Evolutionary conservation across 129 eudicot genomes (phyloP).

Genomic region (Oenanthe sinensis): DNA sequence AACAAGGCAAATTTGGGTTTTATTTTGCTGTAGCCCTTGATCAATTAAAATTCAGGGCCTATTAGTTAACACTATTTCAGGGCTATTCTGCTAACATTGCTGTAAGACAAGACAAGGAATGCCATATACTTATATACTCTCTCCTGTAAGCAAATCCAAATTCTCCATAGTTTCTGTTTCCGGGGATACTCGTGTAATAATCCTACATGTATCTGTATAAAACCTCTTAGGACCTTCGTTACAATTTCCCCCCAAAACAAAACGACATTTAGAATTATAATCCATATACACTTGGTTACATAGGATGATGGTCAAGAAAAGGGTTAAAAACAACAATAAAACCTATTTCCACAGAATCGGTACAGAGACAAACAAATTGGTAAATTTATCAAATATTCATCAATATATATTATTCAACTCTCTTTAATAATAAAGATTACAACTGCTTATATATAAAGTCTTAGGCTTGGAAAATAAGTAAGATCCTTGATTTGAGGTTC

Average conservation of each 20-base stretch:
- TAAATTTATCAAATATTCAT: not conserved
- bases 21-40: not conserved
- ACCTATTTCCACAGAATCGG: not conserved
- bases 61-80: not conserved
- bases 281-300: not conserved
- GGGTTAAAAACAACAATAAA: not conserved
- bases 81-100: not conserved
- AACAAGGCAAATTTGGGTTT: not conserved
- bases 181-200: not conserved
- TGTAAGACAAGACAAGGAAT: not conserved
- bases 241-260: not conserved
- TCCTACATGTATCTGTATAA: not conserved
- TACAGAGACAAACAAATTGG: not conserved
- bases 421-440: not conserved
- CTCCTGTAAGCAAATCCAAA: not conserved
- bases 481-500: not conserved
- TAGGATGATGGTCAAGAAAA: not conserved
- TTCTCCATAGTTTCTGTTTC: not conserved
- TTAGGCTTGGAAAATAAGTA: not conserved
- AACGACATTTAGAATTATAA: not conserved
- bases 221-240: not conserved
- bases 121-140: not conserved
- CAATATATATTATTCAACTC: not conserved
- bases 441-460: not conserved
- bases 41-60: not conserved